Evolutionary conservation across 306 rosid genomes (phyloP).

Genomic region (Sicyos edulis): DNA sequence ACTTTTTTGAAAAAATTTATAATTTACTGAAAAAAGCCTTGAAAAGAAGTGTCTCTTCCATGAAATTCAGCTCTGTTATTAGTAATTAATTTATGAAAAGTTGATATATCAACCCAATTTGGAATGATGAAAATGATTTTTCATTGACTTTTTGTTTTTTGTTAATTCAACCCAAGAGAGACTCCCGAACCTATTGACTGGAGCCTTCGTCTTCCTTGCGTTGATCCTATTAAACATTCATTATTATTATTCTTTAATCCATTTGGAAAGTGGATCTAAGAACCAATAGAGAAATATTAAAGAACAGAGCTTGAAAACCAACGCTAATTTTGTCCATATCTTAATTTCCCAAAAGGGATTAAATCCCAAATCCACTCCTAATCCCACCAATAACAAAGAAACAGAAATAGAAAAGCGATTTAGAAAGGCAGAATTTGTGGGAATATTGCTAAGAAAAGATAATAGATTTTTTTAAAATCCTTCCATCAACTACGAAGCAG

Average conservation of each 20-base stretch:
- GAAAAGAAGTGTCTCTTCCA: background rate
- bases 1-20: too few relatives aligned
- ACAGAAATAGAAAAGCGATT: background rate
- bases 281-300: background rate
- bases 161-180: too few relatives aligned
- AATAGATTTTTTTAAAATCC: background rate
- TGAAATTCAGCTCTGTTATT: background rate
- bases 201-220: background rate
- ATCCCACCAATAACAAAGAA: slow-evolving; percentile 1
- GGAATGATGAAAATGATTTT: background rate
- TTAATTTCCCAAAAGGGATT: slow-evolving; percentile 14
- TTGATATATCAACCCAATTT: background rate
- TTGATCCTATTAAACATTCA: background rate
- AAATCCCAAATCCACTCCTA: background rate
- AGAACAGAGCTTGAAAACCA: background rate
- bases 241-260: background rate
- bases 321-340: background rate
- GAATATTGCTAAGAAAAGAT: background rate
- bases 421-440: background rate
- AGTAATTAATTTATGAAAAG: background rate
- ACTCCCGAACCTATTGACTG: too few relatives aligned
- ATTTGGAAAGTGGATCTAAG: background rate
- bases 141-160: background rate
- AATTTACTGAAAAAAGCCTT: background rate
- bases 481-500: slow-evolving; percentile 32